A percentile compares a stretch with the other conserved stretches of the same genome.
Conservation (phyloP, 2,329 filamentous ascomycete genomes). For the Apiospora arundinis region DNA sequence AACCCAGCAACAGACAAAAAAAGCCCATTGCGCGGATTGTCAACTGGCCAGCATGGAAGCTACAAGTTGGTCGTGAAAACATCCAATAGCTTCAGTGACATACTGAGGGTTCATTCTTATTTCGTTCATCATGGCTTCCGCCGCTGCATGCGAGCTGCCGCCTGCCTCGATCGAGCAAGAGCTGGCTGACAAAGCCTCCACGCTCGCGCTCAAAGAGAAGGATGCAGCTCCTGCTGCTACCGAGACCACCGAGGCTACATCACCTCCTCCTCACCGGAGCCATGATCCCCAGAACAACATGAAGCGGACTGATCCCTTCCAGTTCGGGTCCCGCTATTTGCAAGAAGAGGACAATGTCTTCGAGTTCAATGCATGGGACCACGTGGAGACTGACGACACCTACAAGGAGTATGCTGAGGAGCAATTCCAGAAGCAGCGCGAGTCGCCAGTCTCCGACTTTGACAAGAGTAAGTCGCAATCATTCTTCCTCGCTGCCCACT, state of each 20-base stretch:
- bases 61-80: constrained; percentile 9
- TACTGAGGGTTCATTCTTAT: constrained; percentile 13
- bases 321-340: constrained; percentile 90
- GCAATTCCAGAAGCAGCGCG: constrained; percentile 85
- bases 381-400: constrained; percentile 88
- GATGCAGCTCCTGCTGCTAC: constrained; percentile 33
- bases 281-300: constrained; percentile 75
- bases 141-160: constrained; percentile 23
- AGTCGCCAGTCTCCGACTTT: constrained; percentile 88
- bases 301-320: constrained; percentile 91
- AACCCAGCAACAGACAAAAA: neutral
- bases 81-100: constrained; percentile 5
- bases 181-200: constrained; percentile 32
- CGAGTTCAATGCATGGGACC: constrained; percentile 98
- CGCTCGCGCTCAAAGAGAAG: constrained; percentile 32
- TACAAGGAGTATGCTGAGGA: constrained; percentile 86
- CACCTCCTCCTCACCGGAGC: constrained; percentile 67
- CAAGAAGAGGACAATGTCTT: constrained; percentile 88
- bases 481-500: constrained; percentile 19
- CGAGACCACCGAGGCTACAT: constrained; percentile 32
- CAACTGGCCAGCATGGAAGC: constrained; percentile 3
- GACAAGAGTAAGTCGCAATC: constrained; percentile 72
- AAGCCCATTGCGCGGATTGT: constrained; percentile 9
- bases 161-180: constrained; percentile 34
- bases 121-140: constrained; percentile 23